Evolutionary conservation across 2,329 filamentous ascomycete species (phyloP), one percentile per base, ranked within the genome.

Genomic region (Pezicula carpinea): DNA sequence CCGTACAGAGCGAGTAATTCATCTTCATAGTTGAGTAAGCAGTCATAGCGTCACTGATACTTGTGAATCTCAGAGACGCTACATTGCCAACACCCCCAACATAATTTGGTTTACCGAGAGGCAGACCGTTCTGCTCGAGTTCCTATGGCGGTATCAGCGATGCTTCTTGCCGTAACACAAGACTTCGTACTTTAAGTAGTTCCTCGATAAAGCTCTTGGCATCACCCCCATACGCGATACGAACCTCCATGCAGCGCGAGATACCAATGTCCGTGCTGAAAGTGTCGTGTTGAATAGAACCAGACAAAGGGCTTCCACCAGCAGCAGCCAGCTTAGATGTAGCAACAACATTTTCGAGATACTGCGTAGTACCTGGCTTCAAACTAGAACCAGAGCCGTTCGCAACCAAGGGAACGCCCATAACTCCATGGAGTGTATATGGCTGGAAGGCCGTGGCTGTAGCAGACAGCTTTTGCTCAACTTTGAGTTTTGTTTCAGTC

Each of bases 361-460:
- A 49, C 21, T 52, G 44, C n/a, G 43, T 36, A 3, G 44, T 47
- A 31, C 44, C 38, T 3, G 45, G 47, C 11, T 36, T 29, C 15
- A 48, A 33, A 22, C 44, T 15, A 4, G 43, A n/a, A 19, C 31
- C 32, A n/a, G 45, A 39, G 32, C 38, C 17, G n/a, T 51, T 22
- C 11, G 44, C 44, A 31, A 53, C 32, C n/a, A 26, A 31, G 39
- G 38, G 34, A 26, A 31, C 22, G 23, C 10, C 39, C 21, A 44
- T 34, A n/a, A 18, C 26, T 43, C 48, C 15, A 10, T 43, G 53
- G 26, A 53, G 23, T 18, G 36, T 43, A 26, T 72, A 65, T 5
- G 83, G 83, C 14, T 73, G 77, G 55, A 87, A 87, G 1, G 73
- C 61, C 1, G 76, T 78, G 1, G 83, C 82, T 6, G 77, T 83